Base-by-base conservation (phyloP, 139 green algal species). In the Closterium sp. region DNA sequence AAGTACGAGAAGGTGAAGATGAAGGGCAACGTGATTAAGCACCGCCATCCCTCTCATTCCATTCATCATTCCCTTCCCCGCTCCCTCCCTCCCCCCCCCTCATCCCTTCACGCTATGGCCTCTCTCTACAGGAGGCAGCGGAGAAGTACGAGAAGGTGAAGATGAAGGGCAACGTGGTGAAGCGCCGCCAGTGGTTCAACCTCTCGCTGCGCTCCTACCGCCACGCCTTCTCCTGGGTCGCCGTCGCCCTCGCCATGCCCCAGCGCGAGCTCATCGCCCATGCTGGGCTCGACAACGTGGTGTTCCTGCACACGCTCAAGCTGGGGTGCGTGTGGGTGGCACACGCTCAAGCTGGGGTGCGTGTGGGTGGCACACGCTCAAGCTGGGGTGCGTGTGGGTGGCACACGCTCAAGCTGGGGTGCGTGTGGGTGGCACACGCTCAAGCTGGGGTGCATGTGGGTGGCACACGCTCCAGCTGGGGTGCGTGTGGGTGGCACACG, bases 301-400 rank as follows among this genome's bases (percentile, higher is more conserved):
- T 94, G 21, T 93, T 94, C 34, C 86, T 94, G 31, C 88, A 91
- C 70, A n/a, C 93, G 9, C 89, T 93, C 88, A 62, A 86, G 24
- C 89, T 94, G 45, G 91, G 86, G 90, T 93, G 32, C 22, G 89
- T 38, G 10, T 21, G 30, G 10, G 13, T 70, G 50, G 13, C 13
- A 24, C 50, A 21, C 50, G 50, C 50, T 70, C 50, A 19, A 70
- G 13, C 50, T 21, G 50, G 50, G 50, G 17, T 70, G 62, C 17
- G 62, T 79, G 19, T 79, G 62, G 62, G 62, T 79, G 17, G 62
- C 62, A 79, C 62, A 24, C 62, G 62, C 62, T 87, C 28, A 22
- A 87, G 19, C n/a, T n/a, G n/a, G n/a, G n/a, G n/a, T n/a, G n/a
- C n/a, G n/a, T n/a, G n/a, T n/a, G n/a, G n/a, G n/a, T n/a, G n/a